A percentile compares a stretch with the other conserved stretches of the same genome.
These are phyloP conservation scores for Inonotus obliquus DNA, from an alignment of 1,284 basidiomycete genomes.

Conservation along the genomic window DNA sequence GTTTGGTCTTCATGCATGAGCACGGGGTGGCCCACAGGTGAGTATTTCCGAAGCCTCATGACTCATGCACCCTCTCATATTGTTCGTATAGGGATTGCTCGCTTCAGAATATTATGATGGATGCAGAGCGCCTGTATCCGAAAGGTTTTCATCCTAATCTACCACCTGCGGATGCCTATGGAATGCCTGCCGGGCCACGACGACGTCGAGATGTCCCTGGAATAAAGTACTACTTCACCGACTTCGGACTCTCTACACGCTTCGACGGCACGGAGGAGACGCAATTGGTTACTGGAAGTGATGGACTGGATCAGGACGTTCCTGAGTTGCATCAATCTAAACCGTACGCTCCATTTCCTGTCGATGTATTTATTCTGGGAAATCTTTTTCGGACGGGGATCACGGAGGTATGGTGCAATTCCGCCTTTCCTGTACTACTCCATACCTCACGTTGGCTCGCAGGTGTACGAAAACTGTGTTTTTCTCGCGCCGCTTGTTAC, in stretches of 20 bases:
- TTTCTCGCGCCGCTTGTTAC: conserved; percentile 9
- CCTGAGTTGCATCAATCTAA: background rate
- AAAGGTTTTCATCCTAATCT: conserved; percentile 24
- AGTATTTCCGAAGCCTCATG: conserved; percentile 1
- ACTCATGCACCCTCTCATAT: conserved; percentile 3
- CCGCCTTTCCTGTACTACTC: no score
- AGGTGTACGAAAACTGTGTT: background rate
- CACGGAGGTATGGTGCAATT: no score
- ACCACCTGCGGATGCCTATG: background rate
- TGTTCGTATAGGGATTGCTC: conserved; percentile 33
- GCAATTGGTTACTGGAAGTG: background rate
- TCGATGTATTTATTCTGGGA: conserved; percentile 10
- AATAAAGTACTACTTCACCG: conserved; percentile 28
- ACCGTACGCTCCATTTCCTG: conserved; percentile 11
- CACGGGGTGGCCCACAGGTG: conserved; percentile 1
- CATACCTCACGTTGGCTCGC: no score
- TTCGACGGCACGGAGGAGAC: no score
- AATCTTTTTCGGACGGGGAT: conserved; percentile 3
- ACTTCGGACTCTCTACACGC: conserved; percentile 22
- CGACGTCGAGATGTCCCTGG: conserved; percentile 14
- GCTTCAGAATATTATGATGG: conserved; percentile 37
- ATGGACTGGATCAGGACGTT: background rate
- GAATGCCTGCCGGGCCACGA: background rate
- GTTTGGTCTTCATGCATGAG: background rate
- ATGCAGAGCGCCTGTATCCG: conserved; percentile 28